phyloP scores from a whole-genome alignment of 2,329 filamentous ascomycete genomes.

The Pseudopyrenochaeta lycopersici region DNA sequence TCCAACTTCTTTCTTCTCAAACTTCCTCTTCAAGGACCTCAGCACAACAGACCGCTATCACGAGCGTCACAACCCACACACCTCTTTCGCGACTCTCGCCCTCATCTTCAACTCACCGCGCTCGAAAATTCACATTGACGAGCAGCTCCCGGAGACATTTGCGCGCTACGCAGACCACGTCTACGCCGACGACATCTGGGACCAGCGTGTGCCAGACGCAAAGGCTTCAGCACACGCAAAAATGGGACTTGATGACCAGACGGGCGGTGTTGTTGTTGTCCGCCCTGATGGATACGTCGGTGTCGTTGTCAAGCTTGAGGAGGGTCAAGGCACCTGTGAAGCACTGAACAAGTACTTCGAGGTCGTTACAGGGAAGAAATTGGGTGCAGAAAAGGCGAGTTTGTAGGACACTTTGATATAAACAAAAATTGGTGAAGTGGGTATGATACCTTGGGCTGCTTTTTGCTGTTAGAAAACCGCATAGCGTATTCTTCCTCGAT shows the following conservation, averaged over 20 bases:
- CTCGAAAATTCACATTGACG: conserved; percentile 74
- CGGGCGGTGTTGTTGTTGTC: conserved; percentile 82
- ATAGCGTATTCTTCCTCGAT: not conserved
- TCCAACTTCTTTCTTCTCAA: conserved; percentile 75
- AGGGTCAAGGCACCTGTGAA: conserved; percentile 81
- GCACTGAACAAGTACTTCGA: conserved; percentile 86
- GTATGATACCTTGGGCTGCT: too few relatives aligned
- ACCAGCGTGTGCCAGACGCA: conserved; percentile 73
- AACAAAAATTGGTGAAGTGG: not conserved
- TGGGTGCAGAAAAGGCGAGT: conserved; percentile 50
- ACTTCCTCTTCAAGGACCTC: conserved; percentile 70
- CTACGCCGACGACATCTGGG: conserved; percentile 85
- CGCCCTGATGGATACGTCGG: conserved; percentile 89
- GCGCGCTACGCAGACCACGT: conserved; percentile 81
- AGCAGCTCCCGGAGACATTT: conserved; percentile 74
- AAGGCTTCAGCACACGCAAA: conserved; percentile 83
- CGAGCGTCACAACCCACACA: conserved; percentile 86
- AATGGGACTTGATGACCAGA: conserved; percentile 78
- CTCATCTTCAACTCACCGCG: conserved; percentile 76
- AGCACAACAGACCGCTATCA: conserved; percentile 65
- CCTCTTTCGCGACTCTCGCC: conserved; percentile 80
- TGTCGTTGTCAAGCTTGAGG: conserved; percentile 74
- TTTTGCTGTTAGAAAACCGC: not conserved
- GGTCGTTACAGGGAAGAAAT: conserved; percentile 71
- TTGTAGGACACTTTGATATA: conserved; percentile 30